Evolutionary conservation across 352 stramenopile genomes (phyloP).

Genomic region (Phytopythium chamaehyphon): DNA sequence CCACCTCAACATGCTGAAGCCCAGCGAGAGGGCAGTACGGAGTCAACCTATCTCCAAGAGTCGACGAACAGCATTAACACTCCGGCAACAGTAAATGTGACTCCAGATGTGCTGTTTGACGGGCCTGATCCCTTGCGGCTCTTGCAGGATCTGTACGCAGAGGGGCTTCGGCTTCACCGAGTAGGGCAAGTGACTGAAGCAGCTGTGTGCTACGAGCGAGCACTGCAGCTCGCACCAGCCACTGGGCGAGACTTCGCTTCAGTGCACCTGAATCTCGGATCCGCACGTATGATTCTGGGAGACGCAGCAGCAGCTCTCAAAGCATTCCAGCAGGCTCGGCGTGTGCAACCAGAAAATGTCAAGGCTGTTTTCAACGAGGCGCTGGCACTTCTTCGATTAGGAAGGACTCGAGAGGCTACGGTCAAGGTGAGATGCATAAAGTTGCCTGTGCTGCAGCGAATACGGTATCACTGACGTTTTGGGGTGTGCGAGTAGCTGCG

Average conservation of each 20-base stretch:
- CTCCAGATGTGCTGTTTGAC: not conserved
- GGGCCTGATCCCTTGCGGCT: constrained; percentile 19
- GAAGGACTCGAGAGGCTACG: constrained; percentile 16
- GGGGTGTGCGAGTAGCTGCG: constrained; percentile 15
- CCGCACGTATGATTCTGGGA: constrained; percentile 38
- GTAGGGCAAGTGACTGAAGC: constrained; percentile 39
- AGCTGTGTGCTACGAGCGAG: constrained; percentile 45
- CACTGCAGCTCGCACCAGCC: constrained; percentile 25
- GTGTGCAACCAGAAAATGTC: constrained; percentile 45
- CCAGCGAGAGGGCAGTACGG: too few species aligned
- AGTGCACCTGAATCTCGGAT: constrained; percentile 66
- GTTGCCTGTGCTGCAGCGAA: not conserved
- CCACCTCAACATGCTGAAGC: too few species aligned
- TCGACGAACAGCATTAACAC: not conserved
- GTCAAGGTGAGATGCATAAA: constrained; percentile 25
- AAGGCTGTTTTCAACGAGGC: constrained; percentile 62
- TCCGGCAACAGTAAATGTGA: constrained; percentile 1
- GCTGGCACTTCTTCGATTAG: constrained; percentile 43
- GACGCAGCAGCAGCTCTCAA: constrained; percentile 30
- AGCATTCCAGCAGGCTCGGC: constrained; percentile 34
- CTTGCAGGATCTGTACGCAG: constrained; percentile 54
- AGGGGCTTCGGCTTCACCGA: constrained; percentile 56
- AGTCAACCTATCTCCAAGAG: constrained; percentile 1
- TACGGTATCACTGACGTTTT: not conserved
- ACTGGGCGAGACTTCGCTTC: constrained; percentile 46